Conservation (phyloP, 1,139 yeast genomes). For the Sugiyamaella pinicola region DNA sequence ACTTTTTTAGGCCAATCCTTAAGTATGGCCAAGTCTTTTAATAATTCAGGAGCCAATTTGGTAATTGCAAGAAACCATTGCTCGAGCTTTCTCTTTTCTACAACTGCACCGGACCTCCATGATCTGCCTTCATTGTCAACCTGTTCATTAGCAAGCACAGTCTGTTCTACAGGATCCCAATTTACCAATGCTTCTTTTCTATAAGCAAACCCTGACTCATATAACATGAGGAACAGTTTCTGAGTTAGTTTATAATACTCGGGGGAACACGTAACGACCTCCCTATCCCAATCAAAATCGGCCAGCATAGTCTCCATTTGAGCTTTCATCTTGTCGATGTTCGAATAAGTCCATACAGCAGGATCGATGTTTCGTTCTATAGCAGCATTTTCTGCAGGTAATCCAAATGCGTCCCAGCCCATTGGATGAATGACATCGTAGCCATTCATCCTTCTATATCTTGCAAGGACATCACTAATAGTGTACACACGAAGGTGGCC, state of each 20-base stretch:
- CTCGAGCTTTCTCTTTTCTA: constrained; percentile 73
- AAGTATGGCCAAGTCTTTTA: constrained; percentile 60
- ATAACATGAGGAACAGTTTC: constrained; percentile 70
- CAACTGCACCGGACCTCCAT: constrained; percentile 96
- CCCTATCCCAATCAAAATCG: constrained; percentile 93
- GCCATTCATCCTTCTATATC: constrained; percentile 78
- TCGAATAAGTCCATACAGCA: constrained; percentile 74
- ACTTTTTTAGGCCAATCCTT: constrained; percentile 87
- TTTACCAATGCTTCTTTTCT: constrained; percentile 84
- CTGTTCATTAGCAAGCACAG: constrained; percentile 95
- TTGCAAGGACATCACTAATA: constrained; percentile 78
- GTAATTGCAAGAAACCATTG: constrained; percentile 97
- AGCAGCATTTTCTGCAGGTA: constrained; percentile 98
- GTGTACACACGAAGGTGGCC: constrained; percentile 94
- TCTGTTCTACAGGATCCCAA: constrained; percentile 96
- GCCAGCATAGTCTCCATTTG: constrained; percentile 80
- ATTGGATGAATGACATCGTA: constrained; percentile 85
- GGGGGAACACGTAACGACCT: constrained; percentile 82
- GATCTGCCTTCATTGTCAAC: constrained; percentile 88
- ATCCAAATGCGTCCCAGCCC: constrained; percentile 99
- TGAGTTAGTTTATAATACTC: constrained; percentile 94
- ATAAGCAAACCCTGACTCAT: constrained; percentile 79
- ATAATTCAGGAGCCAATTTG: constrained; percentile 67
- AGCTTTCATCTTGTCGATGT: constrained; percentile 77
- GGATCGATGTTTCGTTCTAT: constrained; percentile 82